phyloP scores from a whole-genome alignment of 2,329 filamentous ascomycete genomes.

The Xylaria polymorpha region DNA sequence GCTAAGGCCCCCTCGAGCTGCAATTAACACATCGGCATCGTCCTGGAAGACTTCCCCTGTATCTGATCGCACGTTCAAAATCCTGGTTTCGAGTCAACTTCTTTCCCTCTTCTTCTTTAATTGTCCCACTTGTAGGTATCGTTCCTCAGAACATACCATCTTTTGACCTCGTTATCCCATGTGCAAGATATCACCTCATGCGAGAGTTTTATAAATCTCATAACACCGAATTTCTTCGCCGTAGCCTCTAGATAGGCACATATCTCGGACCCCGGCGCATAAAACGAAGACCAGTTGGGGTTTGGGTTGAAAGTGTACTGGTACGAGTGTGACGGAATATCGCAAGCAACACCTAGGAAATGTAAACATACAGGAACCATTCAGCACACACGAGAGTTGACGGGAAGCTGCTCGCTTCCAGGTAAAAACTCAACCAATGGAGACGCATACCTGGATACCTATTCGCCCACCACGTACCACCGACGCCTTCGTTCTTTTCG shows the following conservation, averaged over 20 bases:
- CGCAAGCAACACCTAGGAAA: constrained; percentile 48
- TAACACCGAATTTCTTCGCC: constrained; percentile 59
- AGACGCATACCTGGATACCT: constrained; percentile 50
- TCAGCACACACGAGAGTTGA: not conserved
- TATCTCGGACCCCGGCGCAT: constrained; percentile 62
- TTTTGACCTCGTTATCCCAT: constrained; percentile 55
- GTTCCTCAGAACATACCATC: constrained; percentile 50
- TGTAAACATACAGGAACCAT: constrained; percentile 20
- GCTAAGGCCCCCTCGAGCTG: constrained; percentile 57
- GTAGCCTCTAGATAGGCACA: constrained; percentile 61
- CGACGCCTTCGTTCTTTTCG: constrained; percentile 51
- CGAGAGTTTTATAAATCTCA: constrained; percentile 58
- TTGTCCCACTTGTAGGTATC: not conserved
- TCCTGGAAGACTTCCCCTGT: constrained; percentile 56
- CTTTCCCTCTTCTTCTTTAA: not conserved
- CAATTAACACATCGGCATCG: constrained; percentile 55
- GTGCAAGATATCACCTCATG: constrained; percentile 56
- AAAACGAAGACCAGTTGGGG: constrained; percentile 64
- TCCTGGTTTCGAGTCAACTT: constrained; percentile 44
- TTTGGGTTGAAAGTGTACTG: constrained; percentile 68
- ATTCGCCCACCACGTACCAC: constrained; percentile 56
- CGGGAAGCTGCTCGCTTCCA: not conserved
- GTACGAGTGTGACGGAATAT: constrained; percentile 62
- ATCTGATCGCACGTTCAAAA: constrained; percentile 51
- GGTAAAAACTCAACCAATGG: not conserved